Conservation (phyloP, 129 eudicot species). For the Helichrysum umbraculigerum region DNA sequence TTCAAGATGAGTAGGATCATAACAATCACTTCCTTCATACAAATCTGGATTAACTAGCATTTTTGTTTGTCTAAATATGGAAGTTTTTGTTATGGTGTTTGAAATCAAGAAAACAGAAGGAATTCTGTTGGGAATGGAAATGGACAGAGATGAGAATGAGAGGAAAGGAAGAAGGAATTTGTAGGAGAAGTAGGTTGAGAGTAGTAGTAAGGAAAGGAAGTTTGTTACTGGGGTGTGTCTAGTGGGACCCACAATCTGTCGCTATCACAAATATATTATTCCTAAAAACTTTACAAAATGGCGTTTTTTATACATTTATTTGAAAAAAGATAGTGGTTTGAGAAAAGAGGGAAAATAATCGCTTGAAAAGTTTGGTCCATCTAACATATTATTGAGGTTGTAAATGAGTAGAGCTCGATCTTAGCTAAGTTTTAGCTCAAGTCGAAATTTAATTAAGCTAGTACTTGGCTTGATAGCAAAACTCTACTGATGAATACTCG, state of each 20-base stretch:
- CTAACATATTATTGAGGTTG: too few species aligned
- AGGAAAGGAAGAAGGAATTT: conserved; percentile 11
- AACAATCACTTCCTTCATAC: conserved; percentile 53
- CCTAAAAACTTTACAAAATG: too few species aligned
- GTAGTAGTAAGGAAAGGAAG: conserved; percentile 37
- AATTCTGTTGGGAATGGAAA: conserved; percentile 7
- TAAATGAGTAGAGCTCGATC: too few species aligned
- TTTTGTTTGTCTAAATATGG: conserved; percentile 15
- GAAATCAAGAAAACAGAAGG: conserved; percentile 1
- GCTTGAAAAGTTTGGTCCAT: too few species aligned
- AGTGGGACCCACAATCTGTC: conserved; percentile 31
- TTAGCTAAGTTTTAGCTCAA: too few species aligned
- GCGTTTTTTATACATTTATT: too few species aligned
- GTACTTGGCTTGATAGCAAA: too few species aligned
- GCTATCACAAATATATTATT: background rate
- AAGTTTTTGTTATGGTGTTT: background rate
- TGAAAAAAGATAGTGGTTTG: too few species aligned
- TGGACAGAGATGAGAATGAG: background rate
- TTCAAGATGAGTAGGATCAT: conserved; percentile 51
- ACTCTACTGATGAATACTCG: too few species aligned
- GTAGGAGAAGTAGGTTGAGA: conserved; percentile 34
- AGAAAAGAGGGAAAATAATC: too few species aligned
- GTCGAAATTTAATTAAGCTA: too few species aligned
- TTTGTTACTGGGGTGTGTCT: conserved; percentile 32
- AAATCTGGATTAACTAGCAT: conserved; percentile 44